Base-by-base conservation (phyloP, 2,329 filamentous ascomycete species). In the Neonectria neomacrospora region DNA sequence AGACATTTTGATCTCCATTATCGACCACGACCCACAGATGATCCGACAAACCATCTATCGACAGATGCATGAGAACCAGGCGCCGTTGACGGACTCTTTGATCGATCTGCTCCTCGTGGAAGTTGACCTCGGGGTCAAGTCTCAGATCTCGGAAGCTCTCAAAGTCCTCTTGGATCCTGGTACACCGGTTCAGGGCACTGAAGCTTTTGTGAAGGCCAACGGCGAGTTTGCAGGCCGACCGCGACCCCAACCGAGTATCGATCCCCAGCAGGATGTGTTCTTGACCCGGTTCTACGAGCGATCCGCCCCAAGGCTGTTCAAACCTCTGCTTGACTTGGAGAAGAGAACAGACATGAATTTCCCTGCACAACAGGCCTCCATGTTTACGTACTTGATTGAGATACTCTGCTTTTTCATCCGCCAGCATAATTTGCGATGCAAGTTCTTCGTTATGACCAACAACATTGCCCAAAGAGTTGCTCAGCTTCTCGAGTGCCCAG, bases 1-100 rank as follows among this genome's bases (percentile, higher is more conserved):
- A 2, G 96, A 99, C 71, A 94, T 98, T 34, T 80, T 99, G 52
- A 92, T 97, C 8, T 93, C 94, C 5, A 90, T 98, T 79, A 96
- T 99, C 71, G 96, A 99, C 73, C 94, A 98, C 75, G 96, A 99
- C 73, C 91, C 95, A 2, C 88, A 94, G 71, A 94, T 97, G 91
- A 95, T 99, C 75, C 91, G 96, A 52, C 90, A 91, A 69, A 96
- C 95, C 58, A 94, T 98, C 71, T 95, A 97, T 77, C 93, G 94
- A 66, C 93, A 97, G 69, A 91, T 97, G 66, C 90, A 91, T 68
- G 94, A 97, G 68, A 94, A 94, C 75, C 89, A 92, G 70, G 88
- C 90, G 2, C 93, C 93, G 5, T 80, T 99, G 57, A 97, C 94
- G 1, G 96, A 98, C 75, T 96, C 93, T 0, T 82, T 99, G 42